Evolutionary conservation across 768 basidiomycete genomes (phyloP).

Genomic region (Pulveroboletus sp.): DNA sequence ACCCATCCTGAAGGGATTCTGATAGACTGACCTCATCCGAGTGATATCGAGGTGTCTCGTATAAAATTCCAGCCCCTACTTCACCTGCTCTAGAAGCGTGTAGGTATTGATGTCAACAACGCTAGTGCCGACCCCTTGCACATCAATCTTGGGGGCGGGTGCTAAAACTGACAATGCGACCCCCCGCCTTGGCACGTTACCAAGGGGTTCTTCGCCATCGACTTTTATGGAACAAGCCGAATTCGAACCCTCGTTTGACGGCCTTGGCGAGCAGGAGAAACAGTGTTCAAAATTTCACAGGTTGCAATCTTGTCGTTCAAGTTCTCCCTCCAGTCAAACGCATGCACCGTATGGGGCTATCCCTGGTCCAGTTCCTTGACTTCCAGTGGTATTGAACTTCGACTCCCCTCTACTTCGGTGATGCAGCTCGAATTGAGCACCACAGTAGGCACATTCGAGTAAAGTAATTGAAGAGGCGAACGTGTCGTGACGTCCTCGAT

Average conservation of each 20-base stretch:
- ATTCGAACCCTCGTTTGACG: background rate
- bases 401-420: too few relatives aligned
- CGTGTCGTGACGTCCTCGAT: too few relatives aligned
- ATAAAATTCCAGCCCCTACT: background rate
- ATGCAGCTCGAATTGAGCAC: too few relatives aligned
- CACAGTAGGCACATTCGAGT: too few relatives aligned
- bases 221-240: background rate
- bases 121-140: background rate
- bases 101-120: too few relatives aligned
- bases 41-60: background rate
- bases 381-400: background rate
- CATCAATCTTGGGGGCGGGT: background rate
- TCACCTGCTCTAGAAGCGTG: background rate
- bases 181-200: background rate
- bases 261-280: background rate
- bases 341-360: background rate
- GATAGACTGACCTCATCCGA: background rate
- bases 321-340: background rate
- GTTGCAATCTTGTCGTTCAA: background rate
- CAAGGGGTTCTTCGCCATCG: background rate
- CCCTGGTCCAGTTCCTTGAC: background rate
- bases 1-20: background rate
- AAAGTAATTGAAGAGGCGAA: too few relatives aligned
- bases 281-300: background rate
- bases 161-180: background rate